phyloP scores from a whole-genome alignment of 768 basidiomycete genomes.

The Panus rudis region DNA sequence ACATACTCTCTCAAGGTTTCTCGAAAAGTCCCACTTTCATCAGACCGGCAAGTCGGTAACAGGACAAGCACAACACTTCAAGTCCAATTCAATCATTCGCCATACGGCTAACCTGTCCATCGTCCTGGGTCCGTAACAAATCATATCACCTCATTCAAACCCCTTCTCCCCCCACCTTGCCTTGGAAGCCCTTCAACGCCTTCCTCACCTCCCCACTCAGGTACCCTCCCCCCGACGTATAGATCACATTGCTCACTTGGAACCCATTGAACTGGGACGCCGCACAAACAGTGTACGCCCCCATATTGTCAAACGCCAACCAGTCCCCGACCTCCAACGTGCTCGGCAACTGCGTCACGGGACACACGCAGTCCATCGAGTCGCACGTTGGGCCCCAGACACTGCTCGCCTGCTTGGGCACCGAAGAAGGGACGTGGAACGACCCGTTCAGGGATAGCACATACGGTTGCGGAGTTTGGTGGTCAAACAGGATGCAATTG shows the following conservation, averaged over 20 bases:
- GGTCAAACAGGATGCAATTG: constrained; percentile 97
- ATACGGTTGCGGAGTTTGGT: constrained; percentile 70
- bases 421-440: constrained; percentile 44
- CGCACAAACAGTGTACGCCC: constrained; percentile 97
- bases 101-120: no score
- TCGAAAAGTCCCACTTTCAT: no score
- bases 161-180: background rate
- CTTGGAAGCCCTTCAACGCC: constrained; percentile 44
- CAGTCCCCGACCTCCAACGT: constrained; percentile 89
- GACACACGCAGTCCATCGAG: constrained; percentile 88
- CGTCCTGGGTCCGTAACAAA: no score
- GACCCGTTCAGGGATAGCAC: constrained; percentile 66
- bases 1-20: no score
- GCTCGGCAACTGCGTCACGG: constrained; percentile 52
- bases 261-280: constrained; percentile 96
- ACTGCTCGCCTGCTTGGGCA: constrained; percentile 49
- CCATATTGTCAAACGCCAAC: constrained; percentile 98
- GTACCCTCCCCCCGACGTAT: constrained; percentile 57
- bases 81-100: no score
- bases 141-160: background rate
- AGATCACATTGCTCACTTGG: constrained; percentile 69
- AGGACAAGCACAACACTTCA: no score
- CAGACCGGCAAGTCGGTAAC: no score
- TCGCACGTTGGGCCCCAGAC: constrained; percentile 99
- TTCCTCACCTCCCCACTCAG: constrained; percentile 46